Percentiles rank a stretch among this genome's conserved stretches.
These are phyloP conservation scores for Aspergillus conjunctus DNA, from an alignment of 495 filamentous ascomycete genomes.

Conservation along the genomic window DNA sequence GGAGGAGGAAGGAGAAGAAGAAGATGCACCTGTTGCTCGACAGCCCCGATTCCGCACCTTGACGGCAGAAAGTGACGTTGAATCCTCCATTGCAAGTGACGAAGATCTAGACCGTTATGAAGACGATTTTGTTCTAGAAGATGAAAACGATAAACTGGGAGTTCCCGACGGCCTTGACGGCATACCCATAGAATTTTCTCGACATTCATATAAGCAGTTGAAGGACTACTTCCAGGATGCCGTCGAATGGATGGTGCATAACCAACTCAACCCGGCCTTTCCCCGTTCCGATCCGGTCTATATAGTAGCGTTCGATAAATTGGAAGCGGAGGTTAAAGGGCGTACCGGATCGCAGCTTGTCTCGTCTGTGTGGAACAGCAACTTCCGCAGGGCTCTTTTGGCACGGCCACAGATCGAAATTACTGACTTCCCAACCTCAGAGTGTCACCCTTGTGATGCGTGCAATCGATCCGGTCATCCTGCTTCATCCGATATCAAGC, in stretches of 20 bases:
- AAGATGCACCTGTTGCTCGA: constrained; percentile 22
- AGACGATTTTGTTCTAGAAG: constrained; percentile 71
- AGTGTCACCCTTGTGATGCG: constrained; percentile 65
- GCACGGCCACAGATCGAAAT: constrained; percentile 59
- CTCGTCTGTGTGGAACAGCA: constrained; percentile 70
- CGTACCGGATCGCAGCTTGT: constrained; percentile 70
- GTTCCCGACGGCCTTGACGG: constrained; percentile 54
- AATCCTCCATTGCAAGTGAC: constrained; percentile 38
- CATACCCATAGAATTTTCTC: constrained; percentile 74
- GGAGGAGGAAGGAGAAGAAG: constrained; percentile 24
- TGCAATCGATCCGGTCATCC: constrained; percentile 73
- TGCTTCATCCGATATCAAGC: constrained; percentile 61
- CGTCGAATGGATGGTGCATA: constrained; percentile 81
- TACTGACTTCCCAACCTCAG: constrained; percentile 35
- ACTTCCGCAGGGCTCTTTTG: constrained; percentile 66
- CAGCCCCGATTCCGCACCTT: constrained; percentile 16
- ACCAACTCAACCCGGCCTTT: constrained; percentile 76
- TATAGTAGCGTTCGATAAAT: constrained; percentile 68
- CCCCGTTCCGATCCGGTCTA: constrained; percentile 66
- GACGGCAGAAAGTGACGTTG: constrained; percentile 37
- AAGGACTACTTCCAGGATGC: constrained; percentile 78
- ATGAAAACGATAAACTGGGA: constrained; percentile 64
- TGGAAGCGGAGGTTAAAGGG: constrained; percentile 70
- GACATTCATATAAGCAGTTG: constrained; percentile 64
- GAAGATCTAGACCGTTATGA: constrained; percentile 61